Percentiles rank a stretch among this genome's conserved stretches.
Evolutionary conservation across 192 early-diverging fungal genomes (phyloP).

Genomic region (Umbelopsis ramanniana): DNA sequence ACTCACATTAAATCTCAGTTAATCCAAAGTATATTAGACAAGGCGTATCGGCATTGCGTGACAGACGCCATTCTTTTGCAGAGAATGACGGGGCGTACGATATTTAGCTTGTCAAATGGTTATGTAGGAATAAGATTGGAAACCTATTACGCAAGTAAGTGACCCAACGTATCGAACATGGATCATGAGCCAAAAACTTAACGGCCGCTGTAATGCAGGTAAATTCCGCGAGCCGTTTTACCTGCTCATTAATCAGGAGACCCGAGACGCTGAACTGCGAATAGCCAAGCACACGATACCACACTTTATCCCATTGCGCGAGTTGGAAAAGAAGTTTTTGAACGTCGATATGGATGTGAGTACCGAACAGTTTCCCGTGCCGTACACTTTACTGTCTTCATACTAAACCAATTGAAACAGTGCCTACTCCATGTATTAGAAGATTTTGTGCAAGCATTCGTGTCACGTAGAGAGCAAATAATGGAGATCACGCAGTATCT

Average conservation of each 20-base stretch:
- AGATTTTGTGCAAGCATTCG: slow-evolving; percentile 31
- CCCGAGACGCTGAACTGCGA: slow-evolving; percentile 11
- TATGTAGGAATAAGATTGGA: slow-evolving; percentile 52
- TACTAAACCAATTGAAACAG: slow-evolving; percentile 9
- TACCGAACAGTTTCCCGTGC: background rate
- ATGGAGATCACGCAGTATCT: slow-evolving; percentile 16
- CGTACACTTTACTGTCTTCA: background rate
- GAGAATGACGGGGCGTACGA: slow-evolving; percentile 33
- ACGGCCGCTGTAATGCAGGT: slow-evolving; percentile 14
- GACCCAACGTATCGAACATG: background rate
- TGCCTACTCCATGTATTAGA: slow-evolving; percentile 37
- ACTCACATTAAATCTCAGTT: background rate
- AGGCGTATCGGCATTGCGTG: slow-evolving; percentile 14
- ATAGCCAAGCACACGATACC: slow-evolving; percentile 55
- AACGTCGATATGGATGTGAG: slow-evolving; percentile 49
- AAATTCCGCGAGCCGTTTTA: slow-evolving; percentile 55
- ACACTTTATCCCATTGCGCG: slow-evolving; percentile 47
- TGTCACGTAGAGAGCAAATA: slow-evolving; percentile 36
- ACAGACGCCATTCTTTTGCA: slow-evolving; percentile 9
- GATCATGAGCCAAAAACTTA: background rate
- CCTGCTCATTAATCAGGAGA: slow-evolving; percentile 38
- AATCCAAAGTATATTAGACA: slow-evolving; percentile 6
- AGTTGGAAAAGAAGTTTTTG: slow-evolving; percentile 42
- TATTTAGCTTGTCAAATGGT: slow-evolving; percentile 35
- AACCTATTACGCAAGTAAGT: slow-evolving; percentile 52